phyloP scores from a whole-genome alignment of 1,284 basidiomycete species.

The Heliocybe sulcata region DNA sequence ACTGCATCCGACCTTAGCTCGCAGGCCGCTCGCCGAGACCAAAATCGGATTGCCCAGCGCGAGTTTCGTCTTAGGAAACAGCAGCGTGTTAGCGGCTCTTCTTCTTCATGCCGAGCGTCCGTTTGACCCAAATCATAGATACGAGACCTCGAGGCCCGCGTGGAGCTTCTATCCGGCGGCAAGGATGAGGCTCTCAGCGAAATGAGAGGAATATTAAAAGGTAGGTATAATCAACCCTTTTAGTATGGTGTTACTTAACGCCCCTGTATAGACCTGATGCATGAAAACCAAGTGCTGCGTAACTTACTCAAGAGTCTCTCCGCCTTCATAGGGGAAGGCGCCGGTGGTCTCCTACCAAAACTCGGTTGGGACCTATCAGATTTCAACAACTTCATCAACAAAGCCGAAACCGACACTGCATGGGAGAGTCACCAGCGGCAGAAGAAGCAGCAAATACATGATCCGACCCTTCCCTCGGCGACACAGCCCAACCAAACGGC shows the following conservation, averaged over 20 bases:
- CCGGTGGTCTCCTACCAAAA: slow-evolving; percentile 68
- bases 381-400: slow-evolving; percentile 76
- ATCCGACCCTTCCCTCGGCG: slow-evolving; percentile 13
- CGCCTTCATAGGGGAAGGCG: slow-evolving; percentile 80
- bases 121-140: slow-evolving; percentile 43
- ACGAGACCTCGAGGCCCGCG: slow-evolving; percentile 86
- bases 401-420: slow-evolving; percentile 85
- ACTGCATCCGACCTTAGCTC: slow-evolving; percentile 41
- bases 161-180: slow-evolving; percentile 84
- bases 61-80: slow-evolving; percentile 90
- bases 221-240: slow-evolving; percentile 24
- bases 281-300: slow-evolving; percentile 81
- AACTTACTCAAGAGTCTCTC: slow-evolving; percentile 69
- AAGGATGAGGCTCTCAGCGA: slow-evolving; percentile 83
- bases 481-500: slow-evolving; percentile 11
- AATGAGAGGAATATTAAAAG: slow-evolving; percentile 75
- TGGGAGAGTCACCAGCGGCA: slow-evolving; percentile 80
- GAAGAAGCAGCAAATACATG: slow-evolving; percentile 27
- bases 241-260: not conserved
- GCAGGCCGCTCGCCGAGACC: slow-evolving; percentile 78
- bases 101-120: slow-evolving; percentile 4
- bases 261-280: slow-evolving; percentile 61
- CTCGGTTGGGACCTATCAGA: slow-evolving; percentile 73
- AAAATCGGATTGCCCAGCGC: slow-evolving; percentile 89
- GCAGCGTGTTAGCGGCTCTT: slow-evolving; percentile 47